Evolutionary conservation across 2,329 filamentous ascomycete genomes (phyloP).

Genomic region (Dactylellina parvicollis): DNA sequence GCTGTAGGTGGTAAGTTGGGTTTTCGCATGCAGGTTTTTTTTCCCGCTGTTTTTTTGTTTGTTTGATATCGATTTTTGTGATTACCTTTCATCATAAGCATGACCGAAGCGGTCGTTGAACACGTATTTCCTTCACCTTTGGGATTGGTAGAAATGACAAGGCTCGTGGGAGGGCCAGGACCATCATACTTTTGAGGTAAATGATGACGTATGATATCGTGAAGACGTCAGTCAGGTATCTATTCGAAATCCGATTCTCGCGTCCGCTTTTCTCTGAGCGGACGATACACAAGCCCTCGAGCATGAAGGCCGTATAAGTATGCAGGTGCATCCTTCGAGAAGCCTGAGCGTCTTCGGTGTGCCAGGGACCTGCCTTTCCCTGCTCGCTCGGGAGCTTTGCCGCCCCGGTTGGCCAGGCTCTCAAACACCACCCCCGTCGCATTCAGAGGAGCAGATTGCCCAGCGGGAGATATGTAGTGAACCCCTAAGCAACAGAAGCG

Average conservation of each 20-base stretch:
- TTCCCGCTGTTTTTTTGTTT: not conserved
- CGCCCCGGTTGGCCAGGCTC: constrained; percentile 4
- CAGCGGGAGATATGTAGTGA: too few species aligned
- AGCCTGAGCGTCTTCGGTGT: constrained; percentile 2
- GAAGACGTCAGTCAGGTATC: too few species aligned
- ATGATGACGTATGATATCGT: too few species aligned
- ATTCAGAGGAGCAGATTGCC: not conserved
- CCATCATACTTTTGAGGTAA: too few species aligned
- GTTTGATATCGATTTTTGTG: not conserved
- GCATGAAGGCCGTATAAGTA: not conserved
- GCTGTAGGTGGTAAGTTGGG: not conserved
- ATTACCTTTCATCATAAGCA: not conserved
- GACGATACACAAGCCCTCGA: not conserved
- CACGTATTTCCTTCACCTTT: not conserved
- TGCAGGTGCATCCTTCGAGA: constrained; percentile 8
- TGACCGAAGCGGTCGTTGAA: not conserved
- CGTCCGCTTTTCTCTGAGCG: too few species aligned
- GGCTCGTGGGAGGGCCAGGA: not conserved
- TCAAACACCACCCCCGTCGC: not conserved
- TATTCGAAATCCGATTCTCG: too few species aligned
- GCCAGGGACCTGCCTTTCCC: not conserved
- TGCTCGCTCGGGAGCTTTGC: not conserved
- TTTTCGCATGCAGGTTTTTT: not conserved
- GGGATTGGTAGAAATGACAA: not conserved
- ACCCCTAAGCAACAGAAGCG: too few species aligned